phyloP scores from a whole-genome alignment of 208 protist genomes.

The Crithidia fasciculata region DNA sequence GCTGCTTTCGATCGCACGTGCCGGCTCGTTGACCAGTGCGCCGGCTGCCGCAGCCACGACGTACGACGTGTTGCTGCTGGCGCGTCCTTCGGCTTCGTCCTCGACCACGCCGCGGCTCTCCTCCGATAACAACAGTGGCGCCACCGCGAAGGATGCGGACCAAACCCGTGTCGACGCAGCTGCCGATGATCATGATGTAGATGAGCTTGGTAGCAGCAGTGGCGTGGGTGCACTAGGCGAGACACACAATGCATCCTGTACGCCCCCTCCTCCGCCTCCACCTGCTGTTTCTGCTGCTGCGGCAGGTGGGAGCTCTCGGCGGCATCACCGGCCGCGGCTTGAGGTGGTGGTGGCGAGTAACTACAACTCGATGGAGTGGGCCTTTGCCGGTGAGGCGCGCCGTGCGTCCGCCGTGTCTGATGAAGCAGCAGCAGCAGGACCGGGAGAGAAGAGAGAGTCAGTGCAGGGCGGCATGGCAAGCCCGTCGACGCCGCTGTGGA shows the following conservation, averaged over 20 bases:
- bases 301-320: background rate
- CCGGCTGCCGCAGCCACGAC: background rate
- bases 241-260: background rate
- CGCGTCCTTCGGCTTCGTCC: background rate
- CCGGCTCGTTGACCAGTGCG: background rate
- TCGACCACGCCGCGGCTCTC: slow-evolving; percentile 3
- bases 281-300: background rate
- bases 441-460: background rate
- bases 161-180: background rate
- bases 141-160: no score
- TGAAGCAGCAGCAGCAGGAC: background rate
- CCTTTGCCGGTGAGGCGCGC: slow-evolving; percentile 24
- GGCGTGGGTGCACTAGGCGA: no score
- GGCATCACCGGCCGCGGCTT: background rate
- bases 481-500: slow-evolving; percentile 15
- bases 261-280: no score
- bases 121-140: background rate
- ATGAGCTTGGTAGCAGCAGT: no score
- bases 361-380: slow-evolving; percentile 37
- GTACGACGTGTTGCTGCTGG: slow-evolving; percentile 19
- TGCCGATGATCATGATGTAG: background rate
- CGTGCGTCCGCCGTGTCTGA: slow-evolving; percentile 4
- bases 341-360: slow-evolving; percentile 31
- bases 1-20: background rate
- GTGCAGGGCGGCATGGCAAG: no score